Base-by-base conservation (phyloP, 2,329 filamentous ascomycete species). In the Trichoderma koningii region DNA sequence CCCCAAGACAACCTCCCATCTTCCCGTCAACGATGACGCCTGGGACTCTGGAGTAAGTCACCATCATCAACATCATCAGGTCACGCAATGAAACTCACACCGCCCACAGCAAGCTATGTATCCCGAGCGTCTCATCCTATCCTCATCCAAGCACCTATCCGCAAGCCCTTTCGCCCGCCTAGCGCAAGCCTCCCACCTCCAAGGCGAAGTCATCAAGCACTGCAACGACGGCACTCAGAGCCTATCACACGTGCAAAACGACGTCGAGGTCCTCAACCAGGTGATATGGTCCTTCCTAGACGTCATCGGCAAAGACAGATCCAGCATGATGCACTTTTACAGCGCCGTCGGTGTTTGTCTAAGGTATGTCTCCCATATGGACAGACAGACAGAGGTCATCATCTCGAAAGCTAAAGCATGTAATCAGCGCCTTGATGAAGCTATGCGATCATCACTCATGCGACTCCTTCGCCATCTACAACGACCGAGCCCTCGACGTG, bases 131-230 rank as follows among this genome's bases (percentile, higher is more conserved):
- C 50, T 68, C 10, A 55, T 68, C 15, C 47, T 68, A 21, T 68
- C 65, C 0, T 67, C 65, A n/a, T 41, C 68, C 30, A 73, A 71
- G 2, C 67, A 68, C 12, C 66, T 76, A 7, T 72, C 72, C 5
- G 67, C 71, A 4, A 74, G 72, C 50, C 71, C 70, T 1, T 77
- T 74, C 66, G 75, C 74, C 12, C 69, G 71, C 9, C 65, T 72
- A 7, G 75, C 75, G 48, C 75, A 76, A 56, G 71, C 74, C 9
- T 67, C 72, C 2, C 75, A 77, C 30, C 66, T 75, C 2, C 70
- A 75, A 3, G 74, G 75, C 1, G 71, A 72, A 17, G 74, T 76
- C 1, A 63, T 68, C 2, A 64, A 61, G 12, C 67, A 68, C 38
- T 68, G 64, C 17, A 66, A 66, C n/a, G 60, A 64, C 28, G 48